These are phyloP conservation scores for Apiotrichum gracile DNA, from an alignment of 1,284 basidiomycete genomes.

Conservation along the genomic window DNA sequence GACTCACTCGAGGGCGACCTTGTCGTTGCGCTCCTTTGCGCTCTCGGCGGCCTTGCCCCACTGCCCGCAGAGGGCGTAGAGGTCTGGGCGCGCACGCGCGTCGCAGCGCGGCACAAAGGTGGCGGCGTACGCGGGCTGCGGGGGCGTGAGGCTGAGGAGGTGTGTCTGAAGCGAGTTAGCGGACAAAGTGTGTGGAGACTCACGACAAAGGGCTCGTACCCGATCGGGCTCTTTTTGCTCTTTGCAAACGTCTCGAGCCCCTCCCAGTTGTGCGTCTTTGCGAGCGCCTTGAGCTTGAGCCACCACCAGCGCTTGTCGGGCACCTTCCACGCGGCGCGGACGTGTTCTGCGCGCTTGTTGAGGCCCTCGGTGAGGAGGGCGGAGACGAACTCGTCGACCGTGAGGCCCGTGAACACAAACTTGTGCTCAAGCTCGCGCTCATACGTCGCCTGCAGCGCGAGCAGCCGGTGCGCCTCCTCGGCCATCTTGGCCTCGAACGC, in stretches of 20 bases:
- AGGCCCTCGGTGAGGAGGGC: conserved; percentile 69
- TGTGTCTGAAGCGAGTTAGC: too few species aligned
- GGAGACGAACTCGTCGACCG: conserved; percentile 75
- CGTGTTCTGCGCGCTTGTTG: conserved; percentile 76
- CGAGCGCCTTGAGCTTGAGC: conserved; percentile 75
- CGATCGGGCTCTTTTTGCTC: conserved; percentile 84
- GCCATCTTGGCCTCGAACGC: conserved; percentile 89
- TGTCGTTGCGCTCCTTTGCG: conserved; percentile 78
- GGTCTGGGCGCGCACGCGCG: conserved; percentile 67
- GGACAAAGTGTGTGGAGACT: conserved; percentile 48
- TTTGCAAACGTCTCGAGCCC: conserved; percentile 75
- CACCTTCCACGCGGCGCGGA: conserved; percentile 80
- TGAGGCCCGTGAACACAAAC: conserved; percentile 68
- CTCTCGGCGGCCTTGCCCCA: conserved; percentile 81
- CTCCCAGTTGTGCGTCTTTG: conserved; percentile 72
- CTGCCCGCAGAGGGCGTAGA: conserved; percentile 81
- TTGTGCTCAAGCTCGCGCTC: conserved; percentile 79
- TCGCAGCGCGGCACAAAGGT: conserved; percentile 76
- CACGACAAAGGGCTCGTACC: conserved; percentile 87
- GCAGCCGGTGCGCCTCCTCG: conserved; percentile 74
- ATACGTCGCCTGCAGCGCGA: conserved; percentile 73
- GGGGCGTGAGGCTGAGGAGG: conserved; percentile 34
- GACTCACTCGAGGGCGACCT: conserved; percentile 70
- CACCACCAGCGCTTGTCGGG: conserved; percentile 95
- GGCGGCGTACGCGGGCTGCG: conserved; percentile 62